phyloP scores from a whole-genome alignment of 106 monocot genomes.

The Dendrobium officinale region DNA sequence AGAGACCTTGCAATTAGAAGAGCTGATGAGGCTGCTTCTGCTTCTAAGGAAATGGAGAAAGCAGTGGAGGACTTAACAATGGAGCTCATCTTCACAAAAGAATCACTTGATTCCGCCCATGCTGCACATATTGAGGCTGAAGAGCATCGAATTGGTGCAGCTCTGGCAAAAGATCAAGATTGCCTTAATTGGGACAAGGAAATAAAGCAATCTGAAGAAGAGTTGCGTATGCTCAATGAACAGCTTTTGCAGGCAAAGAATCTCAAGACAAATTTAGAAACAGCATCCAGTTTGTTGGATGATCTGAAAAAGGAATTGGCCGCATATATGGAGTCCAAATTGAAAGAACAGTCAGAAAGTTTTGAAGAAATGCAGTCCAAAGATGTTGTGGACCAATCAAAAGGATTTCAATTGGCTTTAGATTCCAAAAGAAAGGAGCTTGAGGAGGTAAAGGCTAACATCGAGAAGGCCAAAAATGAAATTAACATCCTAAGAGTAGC shows the following conservation, averaged over 20 bases:
- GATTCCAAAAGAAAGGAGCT: constrained; percentile 28
- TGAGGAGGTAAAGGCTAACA: constrained; percentile 31
- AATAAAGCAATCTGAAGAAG: constrained; percentile 25
- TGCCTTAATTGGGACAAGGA: constrained; percentile 23
- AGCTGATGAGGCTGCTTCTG: constrained; percentile 15
- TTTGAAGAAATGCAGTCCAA: not conserved
- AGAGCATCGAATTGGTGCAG: constrained; percentile 23
- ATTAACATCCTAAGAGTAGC: constrained; percentile 28
- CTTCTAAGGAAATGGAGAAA: constrained; percentile 18
- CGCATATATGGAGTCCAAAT: constrained; percentile 18
- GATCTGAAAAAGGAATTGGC: constrained; percentile 13
- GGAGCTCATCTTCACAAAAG: constrained; percentile 16
- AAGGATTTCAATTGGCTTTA: constrained; percentile 9
- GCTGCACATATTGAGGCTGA: constrained; percentile 28
- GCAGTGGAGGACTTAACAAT: constrained; percentile 21
- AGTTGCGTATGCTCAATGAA: constrained; percentile 8
- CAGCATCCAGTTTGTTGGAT: not conserved
- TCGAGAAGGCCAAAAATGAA: constrained; percentile 37
- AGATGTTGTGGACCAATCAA: not conserved
- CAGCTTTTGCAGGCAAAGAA: constrained; percentile 11
- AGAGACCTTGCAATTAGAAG: constrained; percentile 13
- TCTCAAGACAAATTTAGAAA: constrained; percentile 16
- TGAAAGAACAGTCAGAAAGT: constrained; percentile 12
- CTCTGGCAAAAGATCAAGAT: constrained; percentile 26
- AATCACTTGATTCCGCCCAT: constrained; percentile 25